Base-by-base conservation (phyloP, 805 yeast species). In the Ogataea allantospora region DNA sequence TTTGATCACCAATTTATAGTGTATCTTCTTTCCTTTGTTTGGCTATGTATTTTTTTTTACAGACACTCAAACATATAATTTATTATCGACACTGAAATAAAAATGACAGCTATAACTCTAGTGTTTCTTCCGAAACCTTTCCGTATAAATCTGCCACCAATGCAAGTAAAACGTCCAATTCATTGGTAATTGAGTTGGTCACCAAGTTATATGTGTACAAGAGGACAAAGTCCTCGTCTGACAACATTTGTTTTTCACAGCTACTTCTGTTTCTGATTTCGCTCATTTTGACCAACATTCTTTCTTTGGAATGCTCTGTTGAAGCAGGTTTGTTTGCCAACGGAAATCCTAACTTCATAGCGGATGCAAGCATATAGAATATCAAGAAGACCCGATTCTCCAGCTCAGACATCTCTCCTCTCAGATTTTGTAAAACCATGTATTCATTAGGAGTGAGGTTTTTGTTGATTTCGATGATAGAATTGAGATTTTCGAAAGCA, bases 321-420 rank as follows among this genome's bases (percentile, higher is more conserved):
- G 86, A 78, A 0, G 93, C 91, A 1, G 89, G 81, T 48, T 79
- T 80, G 16, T 73, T 75, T 0, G 95, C 95, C 16, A 86, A 55
- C 2, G 95, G 95, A 40, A 84, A 77, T 3, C 88, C 88, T 7
- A 86, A 63, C 28, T 77, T 73, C 65, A 86, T 67, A 0, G 95
- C 83, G 8, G 91, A 78, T 2, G 95, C 79, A 11, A 82, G 63
- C 82, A 80, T 80, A 63, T 87, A 87, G 55, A 86, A 86, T 6
- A 83, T 77, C 42, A 86, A 63, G 47, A 86, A 86, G 2, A 86
- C 74, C 13, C 91, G 61, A 45, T 80, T 80, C 52, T 83, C 84
- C 13, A 87, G 64, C 53, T 87, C 95, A 9, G 63, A 68, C 42
- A 89, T 64, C 55, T 83, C 91, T 3, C 67, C 57, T 24, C 60